Percentiles rank a stretch among this genome's conserved stretches.
These are phyloP conservation scores for Lactarius hengduanensis DNA, from an alignment of 768 basidiomycete genomes.

Conservation along the genomic window DNA sequence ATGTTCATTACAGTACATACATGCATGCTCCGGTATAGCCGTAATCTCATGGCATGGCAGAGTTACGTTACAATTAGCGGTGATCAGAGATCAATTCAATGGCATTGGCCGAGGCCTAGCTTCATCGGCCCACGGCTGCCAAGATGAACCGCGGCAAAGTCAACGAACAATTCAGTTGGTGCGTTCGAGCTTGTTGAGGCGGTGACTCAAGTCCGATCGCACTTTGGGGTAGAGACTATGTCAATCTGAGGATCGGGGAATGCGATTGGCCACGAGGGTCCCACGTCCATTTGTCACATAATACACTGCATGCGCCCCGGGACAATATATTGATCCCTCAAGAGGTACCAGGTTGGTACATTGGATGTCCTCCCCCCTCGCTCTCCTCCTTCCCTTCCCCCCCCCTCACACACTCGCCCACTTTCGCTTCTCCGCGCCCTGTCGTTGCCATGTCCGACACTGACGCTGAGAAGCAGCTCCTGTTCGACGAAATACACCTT, in stretches of 20 bases:
- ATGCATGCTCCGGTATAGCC: no score
- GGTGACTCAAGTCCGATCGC: not conserved
- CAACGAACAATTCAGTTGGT: no score
- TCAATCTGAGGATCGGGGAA: not conserved
- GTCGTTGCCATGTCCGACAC: conserved; percentile 9
- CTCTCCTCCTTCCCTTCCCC: not conserved
- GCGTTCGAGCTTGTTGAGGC: no score
- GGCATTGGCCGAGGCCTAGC: not conserved
- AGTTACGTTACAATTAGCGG: not conserved
- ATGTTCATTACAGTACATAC: not conserved
- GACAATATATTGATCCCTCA: not conserved
- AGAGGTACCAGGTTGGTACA: not conserved
- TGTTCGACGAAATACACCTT: not conserved
- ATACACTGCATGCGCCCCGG: not conserved
- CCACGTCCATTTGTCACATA: not conserved
- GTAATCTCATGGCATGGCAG: not conserved
- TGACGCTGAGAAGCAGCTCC: not conserved
- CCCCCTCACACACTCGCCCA: no score
- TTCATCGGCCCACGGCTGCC: no score
- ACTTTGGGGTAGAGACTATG: not conserved
- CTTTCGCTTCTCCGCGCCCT: not conserved
- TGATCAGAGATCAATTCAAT: not conserved
- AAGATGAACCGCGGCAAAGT: not conserved
- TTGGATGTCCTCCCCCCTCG: not conserved
- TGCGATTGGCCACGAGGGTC: not conserved